Evolutionary conservation across 768 basidiomycete species (phyloP), one percentile per base, ranked within the genome.

Genomic region (Lactifluus piperatus): DNA sequence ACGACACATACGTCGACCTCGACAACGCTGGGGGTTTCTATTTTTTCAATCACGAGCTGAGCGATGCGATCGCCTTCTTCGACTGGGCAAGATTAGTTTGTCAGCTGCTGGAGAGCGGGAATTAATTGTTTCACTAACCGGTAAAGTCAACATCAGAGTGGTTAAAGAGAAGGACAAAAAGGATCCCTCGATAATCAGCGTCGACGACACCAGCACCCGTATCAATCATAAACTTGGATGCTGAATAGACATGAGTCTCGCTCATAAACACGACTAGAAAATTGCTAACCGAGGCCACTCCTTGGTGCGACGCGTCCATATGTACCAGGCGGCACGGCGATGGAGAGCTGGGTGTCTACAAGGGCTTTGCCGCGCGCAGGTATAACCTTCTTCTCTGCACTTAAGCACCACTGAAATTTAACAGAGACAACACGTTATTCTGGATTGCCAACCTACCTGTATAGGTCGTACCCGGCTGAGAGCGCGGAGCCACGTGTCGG

Each of bases 171-270:
- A 99, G 77, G 36, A 98, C 91, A 68, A 87, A 93, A 47, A 99
- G 82, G 13, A 84, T 24, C 76, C 97, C 97, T 54, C 97, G 80
- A 72, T 99, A 98, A 71, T 99, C 97, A 7, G 92, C 91, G 63
- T 99, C 97, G 51, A 99, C 82, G 7, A 99, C 97, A 22, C 95
- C 97, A 11, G 97, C 97, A 1, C 97, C 97, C 0, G 95, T 98
- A 69, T 94, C 91, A 58, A 98, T 97, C 84, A 92, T 93, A 71
- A 91, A 94, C 70, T 99, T 99, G 16, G 90, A 89, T 20, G 97
- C 97, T 97, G 62, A 18, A 24, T 62, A 36, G 44, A 46, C 20
- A 43, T 29, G 16, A 59, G 29, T 49, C 20, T 13, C 14, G 20
- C 13, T 29, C 43, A 32, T 20, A 44, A 47, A 22, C 8, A 18